phyloP scores from a whole-genome alignment of 2,329 filamentous ascomycete species.

The Colletotrichum spinosum region DNA sequence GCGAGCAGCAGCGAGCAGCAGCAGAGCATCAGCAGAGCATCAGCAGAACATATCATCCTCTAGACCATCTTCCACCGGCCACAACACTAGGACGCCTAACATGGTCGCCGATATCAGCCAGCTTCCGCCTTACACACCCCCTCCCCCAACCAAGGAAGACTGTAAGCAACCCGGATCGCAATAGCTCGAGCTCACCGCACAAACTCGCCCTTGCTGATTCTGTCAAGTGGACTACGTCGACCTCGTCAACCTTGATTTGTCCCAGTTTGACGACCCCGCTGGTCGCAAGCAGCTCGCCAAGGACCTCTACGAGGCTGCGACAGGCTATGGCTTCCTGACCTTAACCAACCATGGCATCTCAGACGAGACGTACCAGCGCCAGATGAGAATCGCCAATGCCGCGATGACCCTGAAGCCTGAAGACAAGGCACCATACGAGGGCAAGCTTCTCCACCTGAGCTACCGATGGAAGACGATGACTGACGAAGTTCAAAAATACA shows the following conservation, averaged over 20 bases:
- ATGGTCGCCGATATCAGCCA: conserved; percentile 30
- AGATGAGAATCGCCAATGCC: conserved; percentile 44
- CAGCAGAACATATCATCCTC: neutral
- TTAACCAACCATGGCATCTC: conserved; percentile 44
- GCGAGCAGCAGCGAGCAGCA: fast-evolving
- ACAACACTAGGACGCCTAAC: neutral
- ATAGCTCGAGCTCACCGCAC: neutral
- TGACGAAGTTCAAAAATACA: neutral
- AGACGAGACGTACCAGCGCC: conserved; percentile 41
- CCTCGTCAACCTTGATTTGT: conserved; percentile 43
- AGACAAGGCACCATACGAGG: conserved; percentile 45
- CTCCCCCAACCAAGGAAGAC: conserved; percentile 27
- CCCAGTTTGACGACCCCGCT: conserved; percentile 43
- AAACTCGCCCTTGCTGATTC: no score
- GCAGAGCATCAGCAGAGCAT: no score
- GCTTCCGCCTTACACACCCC: conserved; percentile 19
- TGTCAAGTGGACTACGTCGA: conserved; percentile 43
- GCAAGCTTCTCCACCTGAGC: conserved; percentile 10
- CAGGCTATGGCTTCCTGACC: conserved; percentile 43
- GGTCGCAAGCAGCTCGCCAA: conserved; percentile 43
- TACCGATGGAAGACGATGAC: no score
- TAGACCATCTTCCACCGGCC: neutral
- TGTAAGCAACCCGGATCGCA: conserved; percentile 10
- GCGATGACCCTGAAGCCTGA: conserved; percentile 43
- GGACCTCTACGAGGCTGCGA: conserved; percentile 44